These are phyloP conservation scores for Mycena kentingensis DNA, from an alignment of 768 basidiomycete genomes.

Conservation along the genomic window DNA sequence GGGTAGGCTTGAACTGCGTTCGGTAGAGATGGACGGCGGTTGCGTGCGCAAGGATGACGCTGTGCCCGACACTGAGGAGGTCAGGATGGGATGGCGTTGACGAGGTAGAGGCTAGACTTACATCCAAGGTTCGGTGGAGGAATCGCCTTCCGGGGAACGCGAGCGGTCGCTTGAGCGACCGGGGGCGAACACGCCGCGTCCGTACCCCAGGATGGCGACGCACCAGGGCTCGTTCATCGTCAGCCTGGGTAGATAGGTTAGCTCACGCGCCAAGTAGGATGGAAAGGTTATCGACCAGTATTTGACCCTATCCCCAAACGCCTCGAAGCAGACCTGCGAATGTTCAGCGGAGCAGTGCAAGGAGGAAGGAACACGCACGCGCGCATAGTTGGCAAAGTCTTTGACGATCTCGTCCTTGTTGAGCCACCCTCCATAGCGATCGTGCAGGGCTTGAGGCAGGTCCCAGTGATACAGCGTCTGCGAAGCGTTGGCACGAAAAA, in stretches of 20 bases:
- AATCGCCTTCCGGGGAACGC: constrained; percentile 62
- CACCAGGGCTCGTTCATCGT: constrained; percentile 82
- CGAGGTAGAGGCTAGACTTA: constrained; percentile 37
- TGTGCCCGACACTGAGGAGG: constrained; percentile 60
- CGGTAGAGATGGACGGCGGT: constrained; percentile 67
- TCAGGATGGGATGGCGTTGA: constrained; percentile 18
- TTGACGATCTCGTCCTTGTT: constrained; percentile 69
- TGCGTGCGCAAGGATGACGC: constrained; percentile 69
- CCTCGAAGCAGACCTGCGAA: constrained; percentile 65
- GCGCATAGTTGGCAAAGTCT: constrained; percentile 68
- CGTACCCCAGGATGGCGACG: constrained; percentile 69
- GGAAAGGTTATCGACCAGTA: constrained; percentile 65
- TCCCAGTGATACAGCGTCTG: constrained; percentile 82
- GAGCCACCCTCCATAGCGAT: constrained; percentile 76
- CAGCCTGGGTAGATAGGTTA: constrained; percentile 42
- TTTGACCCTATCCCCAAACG: constrained; percentile 76
- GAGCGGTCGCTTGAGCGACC: constrained; percentile 66
- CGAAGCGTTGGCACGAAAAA: constrained; percentile 3
- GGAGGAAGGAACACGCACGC: constrained; percentile 30
- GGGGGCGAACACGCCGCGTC: constrained; percentile 70
- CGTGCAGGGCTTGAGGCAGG: constrained; percentile 71
- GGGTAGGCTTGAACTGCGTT: constrained; percentile 60
- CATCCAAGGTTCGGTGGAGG: constrained; percentile 72
- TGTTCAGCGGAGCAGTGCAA: not conserved
- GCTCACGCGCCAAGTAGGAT: constrained; percentile 10